Evolutionary conservation across 768 basidiomycete species (phyloP), one percentile per base, ranked within the genome.

Genomic region (Termitomyces sp.): DNA sequence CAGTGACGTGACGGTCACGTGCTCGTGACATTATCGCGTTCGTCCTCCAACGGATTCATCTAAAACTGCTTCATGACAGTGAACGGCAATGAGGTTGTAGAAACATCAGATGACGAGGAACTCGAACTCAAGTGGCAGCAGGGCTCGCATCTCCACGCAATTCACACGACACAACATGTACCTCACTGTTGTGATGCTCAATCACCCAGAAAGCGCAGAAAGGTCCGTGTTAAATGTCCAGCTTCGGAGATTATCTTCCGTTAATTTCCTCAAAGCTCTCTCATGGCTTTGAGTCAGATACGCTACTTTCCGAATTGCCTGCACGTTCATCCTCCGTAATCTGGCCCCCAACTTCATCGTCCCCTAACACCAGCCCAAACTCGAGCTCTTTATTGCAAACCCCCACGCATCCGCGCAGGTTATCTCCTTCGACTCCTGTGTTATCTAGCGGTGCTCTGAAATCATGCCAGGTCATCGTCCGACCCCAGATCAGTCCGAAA

Each of bases 61-160:
- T 1, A 43, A 41, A 20, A 10, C 41, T 43, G 44, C 12, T 46
- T 23, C 20, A 52, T 14, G 50, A 32, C 50, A 74, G n/a, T 75
- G 72, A 64, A 72, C 43, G 69, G 73, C 44, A 74, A 74, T 6
- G 83, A 83, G 47, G 66, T 81, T 50, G 80, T 88, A 14, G 84
- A 84, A 65, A 86, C 86, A 18, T 87, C 86, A 4, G 86, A 88
- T 63, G 70, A 74, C 50, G 86, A 87, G 64, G 86, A 88, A 63
- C 75, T 76, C 43, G 82, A 82, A 64, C 53, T 60, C 74, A 76
- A 48, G 60, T 80, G n/a, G 47, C 58, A 14, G 54, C 16, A 16
- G 13, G 1, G 2, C 28, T 8, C 16, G 38, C 51, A 40, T 16
- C 3, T 32, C 18, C 14, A 18, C 30, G 10, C 9, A 20, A n/a